Evolutionary conservation across 441 rosid species (phyloP).

Genomic region (Mallotus japonicus): DNA sequence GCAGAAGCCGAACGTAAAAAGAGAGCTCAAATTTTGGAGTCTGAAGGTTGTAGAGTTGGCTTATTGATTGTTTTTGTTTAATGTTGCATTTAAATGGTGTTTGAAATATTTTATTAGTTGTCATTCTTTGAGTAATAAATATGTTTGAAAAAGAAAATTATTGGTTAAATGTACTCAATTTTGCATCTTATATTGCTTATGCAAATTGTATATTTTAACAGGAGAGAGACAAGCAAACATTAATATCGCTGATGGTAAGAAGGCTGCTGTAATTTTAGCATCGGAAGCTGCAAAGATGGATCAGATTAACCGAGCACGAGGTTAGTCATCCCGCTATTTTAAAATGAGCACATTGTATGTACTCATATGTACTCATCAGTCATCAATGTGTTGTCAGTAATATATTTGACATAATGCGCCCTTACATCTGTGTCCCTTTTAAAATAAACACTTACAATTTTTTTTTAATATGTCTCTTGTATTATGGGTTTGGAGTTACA

Average conservation of each 20-base stretch:
- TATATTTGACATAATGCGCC: neutral
- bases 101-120: too few relatives aligned
- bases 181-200: neutral
- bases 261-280: conserved; percentile 57
- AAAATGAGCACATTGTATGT: neutral
- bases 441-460: neutral
- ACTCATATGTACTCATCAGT: neutral
- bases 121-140: too few relatives aligned
- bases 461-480: neutral
- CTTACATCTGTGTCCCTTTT: neutral
- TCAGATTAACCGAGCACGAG: too few relatives aligned
- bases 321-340: conserved; percentile 33
- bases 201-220: conserved; percentile 25
- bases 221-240: conserved; percentile 94
- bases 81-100: neutral
- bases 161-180: too few relatives aligned
- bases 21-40: conserved; percentile 91
- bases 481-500: neutral
- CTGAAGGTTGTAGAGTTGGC: conserved; percentile 59
- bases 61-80: neutral
- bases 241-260: conserved; percentile 82
- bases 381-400: neutral
- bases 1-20: conserved; percentile 97
- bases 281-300: conserved; percentile 37
- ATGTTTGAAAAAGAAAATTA: too few relatives aligned